Evolutionary conservation across 495 filamentous ascomycete species (phyloP), one percentile per base, ranked within the genome.

Genomic region (Neurospora sp.): DNA sequence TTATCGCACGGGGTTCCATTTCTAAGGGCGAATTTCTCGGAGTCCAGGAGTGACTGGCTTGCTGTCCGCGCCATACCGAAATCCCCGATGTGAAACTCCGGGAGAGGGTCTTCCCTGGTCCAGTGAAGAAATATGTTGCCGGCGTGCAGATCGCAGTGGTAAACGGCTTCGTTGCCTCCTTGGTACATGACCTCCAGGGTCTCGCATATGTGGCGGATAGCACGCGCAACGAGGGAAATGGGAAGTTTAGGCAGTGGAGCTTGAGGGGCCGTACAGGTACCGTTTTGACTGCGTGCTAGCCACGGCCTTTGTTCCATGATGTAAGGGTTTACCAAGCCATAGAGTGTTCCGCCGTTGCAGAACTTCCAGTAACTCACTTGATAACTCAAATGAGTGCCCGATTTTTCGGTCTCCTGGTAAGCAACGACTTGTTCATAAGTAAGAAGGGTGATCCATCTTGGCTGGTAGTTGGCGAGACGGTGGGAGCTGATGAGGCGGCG

Each of bases 171-270:
- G 6, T 0, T n/a, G 11, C 74, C 74, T 66, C 39, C 41, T 12
- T 70, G 40, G 69, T 75, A 75, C 74, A 75, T 75, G 71, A 75
- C 35, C 9, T 75, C 70, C 20, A 75, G 27, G 6, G 74, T 73
- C 71, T 75, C 71, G 66, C 74, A 42, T 5, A 73, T 72, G 27
- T 75, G 71, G 6, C 37, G 39, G 66, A 73, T 70, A 39, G 23
- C 20, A 1, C 71, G 71, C 7, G 74, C 74, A 14, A 75, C 18
- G 9, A 75, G 3, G 11, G 44, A 44, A n/a, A 73, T 73, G 5
- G 74, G 74, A 10, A 74, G 37, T 12, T 59, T 18, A 37, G 16
- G 16, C 20, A n/a, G 11, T 12, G 7, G 42, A 35, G 6, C 31
- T 6, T 27, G 14, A 37, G 23, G 54, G 23, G 5, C 6, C 11